Conservation (phyloP, 2,329 filamentous ascomycete genomes). For the Penicillium sp. region DNA sequence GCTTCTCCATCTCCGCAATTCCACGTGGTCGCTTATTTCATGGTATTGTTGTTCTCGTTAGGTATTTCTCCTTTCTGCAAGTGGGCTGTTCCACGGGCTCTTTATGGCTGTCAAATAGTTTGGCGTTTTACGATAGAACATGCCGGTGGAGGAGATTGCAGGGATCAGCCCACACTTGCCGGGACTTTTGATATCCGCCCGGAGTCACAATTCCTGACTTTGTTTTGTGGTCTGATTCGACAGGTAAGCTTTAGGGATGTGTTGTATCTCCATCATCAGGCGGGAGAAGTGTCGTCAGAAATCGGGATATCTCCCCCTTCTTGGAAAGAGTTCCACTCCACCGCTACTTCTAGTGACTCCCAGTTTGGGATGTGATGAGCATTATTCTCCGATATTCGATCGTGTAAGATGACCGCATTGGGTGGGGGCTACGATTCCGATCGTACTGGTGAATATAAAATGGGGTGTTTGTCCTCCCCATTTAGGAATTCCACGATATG, state of each 20-base stretch:
- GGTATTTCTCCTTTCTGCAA: neutral
- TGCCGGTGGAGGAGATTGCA: constrained; percentile 27
- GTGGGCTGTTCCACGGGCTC: constrained; percentile 11
- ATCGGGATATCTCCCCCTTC: constrained; percentile 18
- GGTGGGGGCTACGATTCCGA: neutral
- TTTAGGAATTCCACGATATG: constrained; percentile 23
- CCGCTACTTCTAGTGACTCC: constrained; percentile 2
- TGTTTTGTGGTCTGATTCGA: constrained; percentile 27
- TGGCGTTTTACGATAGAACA: constrained; percentile 10
- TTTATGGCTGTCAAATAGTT: constrained; percentile 5
- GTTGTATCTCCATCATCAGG: constrained; percentile 3
- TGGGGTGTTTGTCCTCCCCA: constrained; percentile 17
- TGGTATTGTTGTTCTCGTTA: constrained; percentile 1
- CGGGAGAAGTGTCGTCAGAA: constrained; percentile 12
- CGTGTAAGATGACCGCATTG: neutral
- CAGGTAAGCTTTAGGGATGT: neutral
- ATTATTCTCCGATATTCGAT: constrained; percentile 8
- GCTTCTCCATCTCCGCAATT: constrained; percentile 9
- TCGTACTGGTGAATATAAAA: constrained; percentile 21
- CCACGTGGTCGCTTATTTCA: constrained; percentile 26
- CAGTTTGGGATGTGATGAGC: neutral
- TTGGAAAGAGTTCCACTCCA: constrained; percentile 17
- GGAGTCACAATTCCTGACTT: neutral
- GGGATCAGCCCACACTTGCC: constrained; percentile 30
- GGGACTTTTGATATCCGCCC: constrained; percentile 17